Conservation (phyloP, 257 asterid species). For the Paulownia fortunei region DNA sequence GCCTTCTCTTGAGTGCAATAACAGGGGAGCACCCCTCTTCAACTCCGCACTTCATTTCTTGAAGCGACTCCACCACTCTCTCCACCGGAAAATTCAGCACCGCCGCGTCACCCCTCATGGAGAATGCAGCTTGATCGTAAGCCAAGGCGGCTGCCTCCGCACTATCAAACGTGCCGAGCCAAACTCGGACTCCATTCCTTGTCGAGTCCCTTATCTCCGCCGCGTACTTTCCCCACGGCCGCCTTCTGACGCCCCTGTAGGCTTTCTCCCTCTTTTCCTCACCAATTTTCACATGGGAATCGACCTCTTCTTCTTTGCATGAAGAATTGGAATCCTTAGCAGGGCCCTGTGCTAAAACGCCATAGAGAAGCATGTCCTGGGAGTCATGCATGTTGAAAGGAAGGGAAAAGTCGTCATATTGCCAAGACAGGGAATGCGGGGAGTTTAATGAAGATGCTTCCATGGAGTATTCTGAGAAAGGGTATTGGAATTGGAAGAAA, state of each 20-base stretch:
- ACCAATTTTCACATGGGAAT: slow-evolving; percentile 24
- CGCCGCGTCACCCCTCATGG: slow-evolving; percentile 73
- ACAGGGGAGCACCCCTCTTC: slow-evolving; percentile 82
- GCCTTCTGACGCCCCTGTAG: slow-evolving; percentile 73
- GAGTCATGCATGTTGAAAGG: slow-evolving; percentile 73
- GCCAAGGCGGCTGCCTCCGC: slow-evolving; percentile 92
- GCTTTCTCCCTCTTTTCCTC: slow-evolving; percentile 36
- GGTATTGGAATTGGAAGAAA: slow-evolving; percentile 33
- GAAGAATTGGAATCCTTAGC: slow-evolving; percentile 33
- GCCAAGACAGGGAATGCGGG: slow-evolving; percentile 36
- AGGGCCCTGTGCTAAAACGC: slow-evolving; percentile 39
- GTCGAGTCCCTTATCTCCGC: slow-evolving; percentile 92
- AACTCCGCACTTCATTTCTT: slow-evolving; percentile 53
- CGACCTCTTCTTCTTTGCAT: slow-evolving; percentile 60
- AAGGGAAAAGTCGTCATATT: slow-evolving; percentile 43
- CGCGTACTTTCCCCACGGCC: slow-evolving; percentile 94
- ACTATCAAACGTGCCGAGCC: slow-evolving; percentile 89
- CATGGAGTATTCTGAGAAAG: too few species aligned
- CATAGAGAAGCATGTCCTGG: slow-evolving; percentile 70
- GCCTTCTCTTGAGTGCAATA: slow-evolving; percentile 67
- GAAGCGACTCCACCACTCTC: slow-evolving; percentile 60
- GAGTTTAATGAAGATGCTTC: too few species aligned
- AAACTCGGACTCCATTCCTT: slow-evolving; percentile 74
- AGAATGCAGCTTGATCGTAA: slow-evolving; percentile 85
- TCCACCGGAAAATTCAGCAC: slow-evolving; percentile 82